phyloP scores from a whole-genome alignment of 257 asterid genomes.

The Rehmannia glutinosa region DNA sequence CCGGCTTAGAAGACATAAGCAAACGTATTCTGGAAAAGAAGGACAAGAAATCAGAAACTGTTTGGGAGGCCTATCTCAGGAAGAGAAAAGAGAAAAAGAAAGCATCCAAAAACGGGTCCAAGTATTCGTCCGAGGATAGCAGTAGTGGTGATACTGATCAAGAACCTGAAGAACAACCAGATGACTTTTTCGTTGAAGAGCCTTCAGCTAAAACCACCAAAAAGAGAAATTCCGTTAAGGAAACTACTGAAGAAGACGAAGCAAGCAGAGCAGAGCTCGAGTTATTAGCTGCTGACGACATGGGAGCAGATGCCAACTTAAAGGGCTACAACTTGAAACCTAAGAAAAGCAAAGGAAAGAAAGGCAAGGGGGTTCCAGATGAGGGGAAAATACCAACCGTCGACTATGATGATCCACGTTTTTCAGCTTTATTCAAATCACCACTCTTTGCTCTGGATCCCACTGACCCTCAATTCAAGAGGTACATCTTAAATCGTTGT shows the following conservation, averaged over 20 bases:
- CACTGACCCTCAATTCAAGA: constrained; percentile 92
- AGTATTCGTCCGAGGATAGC: constrained; percentile 68
- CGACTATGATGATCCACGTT: constrained; percentile 73
- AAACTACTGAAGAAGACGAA: constrained; percentile 45
- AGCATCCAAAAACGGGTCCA: constrained; percentile 52
- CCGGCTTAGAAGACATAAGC: constrained; percentile 87
- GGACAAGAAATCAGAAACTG: constrained; percentile 76
- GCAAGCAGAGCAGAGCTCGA: constrained; percentile 90
- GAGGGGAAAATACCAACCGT: constrained; percentile 61
- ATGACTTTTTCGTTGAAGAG: constrained; percentile 81
- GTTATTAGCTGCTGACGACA: constrained; percentile 73
- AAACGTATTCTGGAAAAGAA: constrained; percentile 76
- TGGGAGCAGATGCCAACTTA: constrained; percentile 42
- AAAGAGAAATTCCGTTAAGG: constrained; percentile 29
- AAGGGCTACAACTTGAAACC: constrained; percentile 83
- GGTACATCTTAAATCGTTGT: constrained; percentile 36
- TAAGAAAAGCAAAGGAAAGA: constrained; percentile 63
- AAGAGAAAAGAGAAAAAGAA: constrained; percentile 70
- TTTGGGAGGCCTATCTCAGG: constrained; percentile 79
- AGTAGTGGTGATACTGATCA: constrained; percentile 45
- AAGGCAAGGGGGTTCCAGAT: constrained; percentile 45
- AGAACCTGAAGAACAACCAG: constrained; percentile 48
- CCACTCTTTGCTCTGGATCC: constrained; percentile 84
- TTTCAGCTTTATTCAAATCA: constrained; percentile 52
- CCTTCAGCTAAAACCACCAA: constrained; percentile 24